phyloP scores from a whole-genome alignment of 2,329 filamentous ascomycete species.

The Gaeumannomyces tritici region DNA sequence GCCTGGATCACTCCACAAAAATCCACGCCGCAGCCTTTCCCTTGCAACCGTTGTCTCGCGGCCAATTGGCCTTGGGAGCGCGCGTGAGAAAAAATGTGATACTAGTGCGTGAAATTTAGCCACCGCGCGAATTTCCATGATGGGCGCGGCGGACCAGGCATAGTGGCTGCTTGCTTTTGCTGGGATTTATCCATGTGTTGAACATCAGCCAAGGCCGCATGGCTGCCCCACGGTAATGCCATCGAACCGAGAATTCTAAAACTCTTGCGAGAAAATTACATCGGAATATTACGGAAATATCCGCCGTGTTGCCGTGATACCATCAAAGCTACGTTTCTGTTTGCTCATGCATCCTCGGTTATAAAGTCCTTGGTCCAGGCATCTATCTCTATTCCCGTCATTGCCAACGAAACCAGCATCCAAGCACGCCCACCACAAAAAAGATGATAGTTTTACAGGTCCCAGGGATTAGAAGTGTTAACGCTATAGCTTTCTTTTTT shows the following conservation, averaged over 20 bases:
- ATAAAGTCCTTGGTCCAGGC: neutral
- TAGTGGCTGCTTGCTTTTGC: neutral
- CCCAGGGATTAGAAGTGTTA: no score
- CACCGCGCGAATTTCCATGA: neutral
- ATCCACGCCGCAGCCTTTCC: neutral
- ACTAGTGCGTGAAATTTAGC: neutral
- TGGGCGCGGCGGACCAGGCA: neutral
- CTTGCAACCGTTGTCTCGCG: neutral
- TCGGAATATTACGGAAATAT: neutral
- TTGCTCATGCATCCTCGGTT: conserved; percentile 1
- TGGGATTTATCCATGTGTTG: no score
- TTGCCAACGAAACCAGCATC: no score
- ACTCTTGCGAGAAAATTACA: neutral
- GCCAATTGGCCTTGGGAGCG: neutral
- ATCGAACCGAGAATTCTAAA: neutral
- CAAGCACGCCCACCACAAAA: neutral
- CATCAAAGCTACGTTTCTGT: neutral
- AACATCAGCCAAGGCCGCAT: neutral
- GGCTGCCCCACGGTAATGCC: neutral
- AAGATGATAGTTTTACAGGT: no score
- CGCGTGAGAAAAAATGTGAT: no score
- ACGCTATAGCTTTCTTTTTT: no score
- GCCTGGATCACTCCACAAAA: neutral
- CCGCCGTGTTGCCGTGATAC: neutral
- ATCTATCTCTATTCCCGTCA: no score